Conservation (phyloP, 2,329 filamentous ascomycete species). For the Fusarium humuli region DNA sequence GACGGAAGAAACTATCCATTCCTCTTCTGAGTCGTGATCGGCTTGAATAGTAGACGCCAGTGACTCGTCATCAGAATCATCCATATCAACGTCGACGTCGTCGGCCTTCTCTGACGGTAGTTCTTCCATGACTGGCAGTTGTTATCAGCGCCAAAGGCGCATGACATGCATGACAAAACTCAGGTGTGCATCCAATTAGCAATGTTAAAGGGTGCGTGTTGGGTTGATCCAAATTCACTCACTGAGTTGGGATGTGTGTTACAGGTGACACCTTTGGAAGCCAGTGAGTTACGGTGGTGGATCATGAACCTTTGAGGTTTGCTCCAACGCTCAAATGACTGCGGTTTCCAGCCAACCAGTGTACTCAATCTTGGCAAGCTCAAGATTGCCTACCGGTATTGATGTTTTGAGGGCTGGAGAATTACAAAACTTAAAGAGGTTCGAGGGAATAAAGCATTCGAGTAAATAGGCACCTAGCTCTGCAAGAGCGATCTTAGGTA, state of each 20-base stretch:
- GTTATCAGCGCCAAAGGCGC: background rate
- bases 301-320: background rate
- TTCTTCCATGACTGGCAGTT: background rate
- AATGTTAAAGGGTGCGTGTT: background rate
- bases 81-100: slow-evolving; percentile 1
- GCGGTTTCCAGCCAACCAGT: background rate
- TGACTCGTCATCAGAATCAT: slow-evolving; percentile 47
- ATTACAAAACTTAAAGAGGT: background rate
- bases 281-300: background rate
- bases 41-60: slow-evolving; percentile 51
- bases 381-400: background rate
- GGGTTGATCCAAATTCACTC: background rate
- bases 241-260: background rate
- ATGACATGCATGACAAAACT: background rate
- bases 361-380: background rate
- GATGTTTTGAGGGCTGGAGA: background rate
- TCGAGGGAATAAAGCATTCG: background rate
- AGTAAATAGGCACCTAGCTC: background rate
- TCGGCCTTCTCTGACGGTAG: background rate
- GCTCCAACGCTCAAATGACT: background rate
- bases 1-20: slow-evolving; percentile 65
- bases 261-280: background rate
- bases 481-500: background rate
- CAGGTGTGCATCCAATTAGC: background rate
- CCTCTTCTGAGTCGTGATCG: slow-evolving; percentile 53